Conservation (phyloP, 2,329 filamentous ascomycete species). For the Elsinoe necatrix region DNA sequence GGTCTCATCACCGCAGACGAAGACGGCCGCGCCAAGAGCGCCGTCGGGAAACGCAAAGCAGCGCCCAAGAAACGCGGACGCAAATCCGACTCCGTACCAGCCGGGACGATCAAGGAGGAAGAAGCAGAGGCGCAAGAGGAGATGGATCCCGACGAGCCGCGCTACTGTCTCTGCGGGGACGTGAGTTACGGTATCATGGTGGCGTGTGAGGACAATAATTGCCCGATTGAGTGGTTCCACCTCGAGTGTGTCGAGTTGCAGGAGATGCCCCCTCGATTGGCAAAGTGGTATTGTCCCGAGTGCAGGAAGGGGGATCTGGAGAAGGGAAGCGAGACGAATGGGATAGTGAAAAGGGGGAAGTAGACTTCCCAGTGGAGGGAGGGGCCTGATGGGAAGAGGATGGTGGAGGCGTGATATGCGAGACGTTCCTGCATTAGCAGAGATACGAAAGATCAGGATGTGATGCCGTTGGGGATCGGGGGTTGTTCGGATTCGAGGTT, state of each 20-base stretch:
- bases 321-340: slow-evolving; percentile 26
- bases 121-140: slow-evolving; percentile 43
- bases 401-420: background rate
- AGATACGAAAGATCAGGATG: background rate
- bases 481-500: background rate
- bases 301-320: slow-evolving; percentile 50
- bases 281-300: slow-evolving; percentile 79
- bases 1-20: slow-evolving; percentile 57
- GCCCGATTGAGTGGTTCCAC: slow-evolving; percentile 64
- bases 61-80: slow-evolving; percentile 51
- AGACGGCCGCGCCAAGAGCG: slow-evolving; percentile 54
- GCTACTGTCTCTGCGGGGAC: slow-evolving; percentile 70
- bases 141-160: slow-evolving; percentile 66
- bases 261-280: slow-evolving; percentile 60
- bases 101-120: slow-evolving; percentile 35
- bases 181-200: slow-evolving; percentile 81
- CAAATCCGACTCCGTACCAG: slow-evolving; percentile 10
- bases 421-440: background rate
- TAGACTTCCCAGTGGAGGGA: background rate
- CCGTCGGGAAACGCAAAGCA: slow-evolving; percentile 63
- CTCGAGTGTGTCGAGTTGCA: slow-evolving; percentile 64
- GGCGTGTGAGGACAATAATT: slow-evolving; percentile 51
- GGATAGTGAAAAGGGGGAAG: slow-evolving; percentile 21
- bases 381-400: background rate
- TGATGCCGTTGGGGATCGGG: background rate